Percentiles rank a stretch among this genome's conserved stretches.
These are phyloP conservation scores for Boletus hoseneyae DNA, from an alignment of 1,284 basidiomycete genomes.

Conservation along the genomic window DNA sequence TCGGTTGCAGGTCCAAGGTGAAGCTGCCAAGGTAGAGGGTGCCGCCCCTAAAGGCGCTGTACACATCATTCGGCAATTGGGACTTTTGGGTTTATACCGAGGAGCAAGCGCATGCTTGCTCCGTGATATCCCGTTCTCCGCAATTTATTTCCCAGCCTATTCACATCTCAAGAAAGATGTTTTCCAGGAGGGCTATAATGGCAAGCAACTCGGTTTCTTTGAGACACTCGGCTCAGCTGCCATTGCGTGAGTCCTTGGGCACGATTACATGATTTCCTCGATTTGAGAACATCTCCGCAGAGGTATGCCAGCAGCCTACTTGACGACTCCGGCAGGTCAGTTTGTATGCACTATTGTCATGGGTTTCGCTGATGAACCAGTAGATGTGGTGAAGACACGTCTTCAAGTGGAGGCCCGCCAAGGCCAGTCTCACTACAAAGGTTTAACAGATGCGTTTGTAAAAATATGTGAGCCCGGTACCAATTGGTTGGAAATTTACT, in stretches of 20 bases:
- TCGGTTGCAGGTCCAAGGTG: constrained; percentile 94
- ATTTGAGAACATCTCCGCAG: constrained; percentile 36
- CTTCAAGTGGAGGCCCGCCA: constrained; percentile 94
- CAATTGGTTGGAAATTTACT: neutral
- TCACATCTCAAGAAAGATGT: constrained; percentile 87
- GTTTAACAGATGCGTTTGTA: constrained; percentile 83
- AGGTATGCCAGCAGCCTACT: constrained; percentile 93
- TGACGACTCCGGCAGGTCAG: constrained; percentile 80
- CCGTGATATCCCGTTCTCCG: constrained; percentile 94
- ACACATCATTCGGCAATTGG: constrained; percentile 91
- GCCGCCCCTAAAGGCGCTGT: constrained; percentile 80
- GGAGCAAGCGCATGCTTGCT: constrained; percentile 86
- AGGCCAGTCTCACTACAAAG: constrained; percentile 93
- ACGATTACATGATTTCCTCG: constrained; percentile 18
- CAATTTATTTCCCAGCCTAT: constrained; percentile 81
- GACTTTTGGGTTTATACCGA: constrained; percentile 89
- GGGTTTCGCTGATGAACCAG: constrained; percentile 15
- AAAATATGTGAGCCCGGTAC: constrained; percentile 69
- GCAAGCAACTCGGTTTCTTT: constrained; percentile 88
- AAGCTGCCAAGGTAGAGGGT: constrained; percentile 83
- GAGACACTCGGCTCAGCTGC: constrained; percentile 86
- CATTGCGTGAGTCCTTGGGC: constrained; percentile 63
- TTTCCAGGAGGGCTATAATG: constrained; percentile 94
- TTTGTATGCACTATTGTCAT: constrained; percentile 9
- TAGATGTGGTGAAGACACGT: constrained; percentile 98